phyloP scores from a whole-genome alignment of 2,329 filamentous ascomycete genomes.

The Talaromyces islandicus region DNA sequence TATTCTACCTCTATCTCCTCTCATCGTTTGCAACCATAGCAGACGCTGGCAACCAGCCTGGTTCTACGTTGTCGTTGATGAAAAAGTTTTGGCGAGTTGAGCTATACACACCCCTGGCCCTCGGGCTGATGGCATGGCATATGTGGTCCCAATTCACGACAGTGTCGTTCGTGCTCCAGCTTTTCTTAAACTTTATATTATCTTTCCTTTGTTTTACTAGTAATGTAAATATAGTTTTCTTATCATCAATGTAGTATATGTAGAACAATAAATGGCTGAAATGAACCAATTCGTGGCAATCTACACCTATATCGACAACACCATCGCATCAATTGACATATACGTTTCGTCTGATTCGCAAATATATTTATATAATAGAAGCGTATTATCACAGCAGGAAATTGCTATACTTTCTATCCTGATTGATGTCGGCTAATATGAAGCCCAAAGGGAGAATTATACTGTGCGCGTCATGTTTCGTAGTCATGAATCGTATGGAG shows the following conservation, averaged over 20 bases:
- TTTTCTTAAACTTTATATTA: background rate
- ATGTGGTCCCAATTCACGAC: background rate
- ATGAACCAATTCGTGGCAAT: background rate
- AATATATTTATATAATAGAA: background rate
- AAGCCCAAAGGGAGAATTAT: background rate
- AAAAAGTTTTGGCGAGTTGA: background rate
- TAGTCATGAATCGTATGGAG: background rate
- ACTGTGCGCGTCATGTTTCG: background rate
- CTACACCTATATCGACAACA: background rate
- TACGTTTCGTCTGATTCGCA: background rate
- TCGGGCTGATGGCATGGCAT: background rate
- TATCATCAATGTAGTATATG: background rate
- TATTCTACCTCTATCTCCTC: constrained; percentile 11
- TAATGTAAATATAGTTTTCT: background rate
- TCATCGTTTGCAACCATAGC: constrained; percentile 7
- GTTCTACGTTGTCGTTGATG: background rate
- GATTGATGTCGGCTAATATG: background rate
- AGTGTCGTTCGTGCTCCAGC: background rate
- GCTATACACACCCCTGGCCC: constrained; percentile 5
- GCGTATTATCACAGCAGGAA: background rate
- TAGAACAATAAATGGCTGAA: background rate
- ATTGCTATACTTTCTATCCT: background rate
- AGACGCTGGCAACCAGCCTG: constrained; percentile 4
- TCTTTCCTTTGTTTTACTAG: background rate
- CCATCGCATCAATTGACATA: background rate